phyloP scores from a whole-genome alignment of 441 rosid species.

The Adansonia madagascariensis region DNA sequence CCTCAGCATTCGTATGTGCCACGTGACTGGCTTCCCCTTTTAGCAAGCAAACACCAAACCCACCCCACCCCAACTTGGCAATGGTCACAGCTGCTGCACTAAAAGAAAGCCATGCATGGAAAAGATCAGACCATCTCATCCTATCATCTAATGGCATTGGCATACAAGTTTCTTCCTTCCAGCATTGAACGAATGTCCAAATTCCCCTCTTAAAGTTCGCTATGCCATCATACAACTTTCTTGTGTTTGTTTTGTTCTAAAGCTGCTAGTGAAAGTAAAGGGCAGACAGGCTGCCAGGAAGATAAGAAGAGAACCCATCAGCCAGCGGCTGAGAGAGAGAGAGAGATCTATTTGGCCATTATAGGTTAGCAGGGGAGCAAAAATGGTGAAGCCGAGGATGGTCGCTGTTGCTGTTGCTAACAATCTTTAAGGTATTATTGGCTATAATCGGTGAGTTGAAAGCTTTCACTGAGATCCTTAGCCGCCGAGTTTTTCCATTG shows the following conservation, averaged over 20 bases:
- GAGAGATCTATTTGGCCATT: slow-evolving; percentile 33
- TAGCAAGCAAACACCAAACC: no score
- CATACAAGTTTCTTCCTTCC: slow-evolving; percentile 38
- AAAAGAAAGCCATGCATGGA: slow-evolving; percentile 46
- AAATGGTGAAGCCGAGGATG: slow-evolving; percentile 55
- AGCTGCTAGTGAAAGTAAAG: slow-evolving; percentile 51
- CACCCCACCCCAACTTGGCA: no score
- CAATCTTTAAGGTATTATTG: not conserved
- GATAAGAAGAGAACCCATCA: slow-evolving; percentile 42
- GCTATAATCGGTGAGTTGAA: not conserved
- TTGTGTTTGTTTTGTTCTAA: slow-evolving; percentile 37
- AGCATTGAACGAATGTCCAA: slow-evolving; percentile 44
- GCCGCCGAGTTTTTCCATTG: not conserved
- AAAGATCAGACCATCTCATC: slow-evolving; percentile 47
- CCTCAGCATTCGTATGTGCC: no score
- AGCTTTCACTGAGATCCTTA: not conserved
- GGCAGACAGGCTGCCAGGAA: slow-evolving; percentile 44
- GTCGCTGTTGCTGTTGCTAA: slow-evolving; percentile 41
- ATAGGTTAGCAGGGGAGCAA: slow-evolving; percentile 52
- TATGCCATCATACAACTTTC: slow-evolving; percentile 48
- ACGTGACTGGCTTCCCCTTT: no score
- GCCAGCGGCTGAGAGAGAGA: slow-evolving; percentile 41
- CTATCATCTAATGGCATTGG: slow-evolving; percentile 39
- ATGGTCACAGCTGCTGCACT: no score
- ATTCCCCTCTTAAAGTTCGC: slow-evolving; percentile 46